These are phyloP conservation scores for Amanita molliuscula DNA, from an alignment of 768 basidiomycete genomes.

Conservation along the genomic window DNA sequence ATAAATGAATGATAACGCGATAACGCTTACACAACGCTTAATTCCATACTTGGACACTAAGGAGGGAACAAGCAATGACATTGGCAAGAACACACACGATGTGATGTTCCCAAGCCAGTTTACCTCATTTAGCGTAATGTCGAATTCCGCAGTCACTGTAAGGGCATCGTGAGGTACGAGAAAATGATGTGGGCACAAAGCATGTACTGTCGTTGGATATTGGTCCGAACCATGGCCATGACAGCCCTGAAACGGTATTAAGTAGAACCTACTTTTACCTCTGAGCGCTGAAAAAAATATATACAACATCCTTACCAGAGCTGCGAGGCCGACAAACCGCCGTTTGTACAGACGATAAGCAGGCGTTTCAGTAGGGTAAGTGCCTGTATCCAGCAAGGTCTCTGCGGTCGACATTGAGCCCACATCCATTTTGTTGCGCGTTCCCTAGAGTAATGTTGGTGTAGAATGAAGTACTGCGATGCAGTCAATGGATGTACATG, in stretches of 20 bases:
- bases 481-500: neutral
- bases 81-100: slow-evolving; percentile 50
- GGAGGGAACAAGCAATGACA: slow-evolving; percentile 44
- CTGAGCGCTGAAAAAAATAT: neutral
- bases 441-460: too few relatives aligned
- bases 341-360: slow-evolving; percentile 58
- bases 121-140: slow-evolving; percentile 58
- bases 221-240: slow-evolving; percentile 79
- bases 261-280: slow-evolving; percentile 38
- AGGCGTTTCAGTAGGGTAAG: neutral
- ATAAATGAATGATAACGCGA: slow-evolving; percentile 15
- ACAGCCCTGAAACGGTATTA: slow-evolving; percentile 53
- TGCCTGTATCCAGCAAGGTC: neutral
- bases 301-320: slow-evolving; percentile 34
- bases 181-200: neutral
- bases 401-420: neutral
- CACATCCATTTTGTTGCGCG: too few relatives aligned
- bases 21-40: slow-evolving; percentile 43
- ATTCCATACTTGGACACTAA: slow-evolving; percentile 52
- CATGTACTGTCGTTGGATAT: slow-evolving; percentile 57
- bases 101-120: slow-evolving; percentile 77
- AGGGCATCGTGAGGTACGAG: neutral
- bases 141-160: slow-evolving; percentile 52
- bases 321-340: slow-evolving; percentile 55
- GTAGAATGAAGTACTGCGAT: too few relatives aligned